Evolutionary conservation across 495 filamentous ascomycete species (phyloP).

Genomic region (Cladorrhinum samala): DNA sequence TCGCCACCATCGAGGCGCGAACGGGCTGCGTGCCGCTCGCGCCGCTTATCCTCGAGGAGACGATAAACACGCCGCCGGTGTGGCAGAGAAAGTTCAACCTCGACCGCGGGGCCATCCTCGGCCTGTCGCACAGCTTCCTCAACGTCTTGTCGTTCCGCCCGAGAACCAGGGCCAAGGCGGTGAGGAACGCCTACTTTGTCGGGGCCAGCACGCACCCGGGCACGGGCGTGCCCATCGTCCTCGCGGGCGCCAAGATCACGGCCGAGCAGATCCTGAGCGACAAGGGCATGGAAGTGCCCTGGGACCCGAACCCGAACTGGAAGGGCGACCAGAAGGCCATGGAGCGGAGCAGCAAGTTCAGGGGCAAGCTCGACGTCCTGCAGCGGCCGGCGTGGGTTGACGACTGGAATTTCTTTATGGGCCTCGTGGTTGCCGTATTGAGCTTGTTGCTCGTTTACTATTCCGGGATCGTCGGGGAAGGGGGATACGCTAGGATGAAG

Average conservation of each 20-base stretch:
- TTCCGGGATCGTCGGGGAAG: not conserved
- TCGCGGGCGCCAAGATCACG: constrained; percentile 59
- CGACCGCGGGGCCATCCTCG: constrained; percentile 63
- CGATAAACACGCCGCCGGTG: constrained; percentile 52
- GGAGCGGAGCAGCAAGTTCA: not conserved
- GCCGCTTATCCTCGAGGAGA: constrained; percentile 48
- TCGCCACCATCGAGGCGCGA: constrained; percentile 49
- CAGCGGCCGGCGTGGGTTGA: constrained; percentile 2
- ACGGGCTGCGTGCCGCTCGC: constrained; percentile 43
- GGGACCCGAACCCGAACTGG: constrained; percentile 17
- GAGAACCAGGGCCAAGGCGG: constrained; percentile 43
- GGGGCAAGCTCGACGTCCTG: not conserved
- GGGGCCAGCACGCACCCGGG: constrained; percentile 67
- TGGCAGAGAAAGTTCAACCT: constrained; percentile 64
- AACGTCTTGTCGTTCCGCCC: constrained; percentile 65
- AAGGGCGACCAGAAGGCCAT: constrained; percentile 2
- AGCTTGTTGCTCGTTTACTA: not conserved
- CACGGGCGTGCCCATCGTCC: constrained; percentile 62
- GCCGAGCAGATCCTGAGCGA: constrained; percentile 50
- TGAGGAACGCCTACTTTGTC: constrained; percentile 55
- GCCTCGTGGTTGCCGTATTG: not conserved
- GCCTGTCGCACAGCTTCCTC: constrained; percentile 61
- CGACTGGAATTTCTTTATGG: constrained; percentile 6
- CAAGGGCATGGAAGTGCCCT: constrained; percentile 33
- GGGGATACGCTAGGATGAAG: not conserved